Evolutionary conservation across 2,329 filamentous ascomycete genomes (phyloP), one percentile per base, ranked within the genome.

Genomic region (Trichoderma harzianum): DNA sequence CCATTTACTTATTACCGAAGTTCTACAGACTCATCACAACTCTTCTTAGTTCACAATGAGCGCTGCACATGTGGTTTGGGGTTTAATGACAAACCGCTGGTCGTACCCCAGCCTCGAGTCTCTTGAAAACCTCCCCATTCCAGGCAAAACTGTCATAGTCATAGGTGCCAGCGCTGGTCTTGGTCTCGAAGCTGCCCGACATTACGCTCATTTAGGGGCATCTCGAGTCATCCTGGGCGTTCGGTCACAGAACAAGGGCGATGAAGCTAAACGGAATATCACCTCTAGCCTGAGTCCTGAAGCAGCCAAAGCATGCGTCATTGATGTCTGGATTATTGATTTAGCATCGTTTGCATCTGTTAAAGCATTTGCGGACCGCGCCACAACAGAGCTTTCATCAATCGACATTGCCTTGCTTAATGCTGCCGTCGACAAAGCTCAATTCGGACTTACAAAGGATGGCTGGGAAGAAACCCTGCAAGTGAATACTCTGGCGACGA

Each of bases 401-500:
- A 60, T 72, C 18, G 77, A 81, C 58, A 74, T 76, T 66, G 75
- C 77, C 10, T 57, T 79, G 12, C 72, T 80, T n/a, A 79, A 79
- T 72, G 78, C 78, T 24, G 78, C 78, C 8, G 58, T 76, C 10
- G 62, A 76, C n/a, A 73, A 72, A 10, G 72, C 69, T 1, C 64
- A 55, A 1, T 78, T 75, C 18, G 68, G 43, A 47, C 26, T 73
- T 11, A 73, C 75, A 2, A 32, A 72, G 2, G 83, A 85, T 36
- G 86, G 84, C 7, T 88, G 83, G 80, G 86, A 88, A 72, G 80
- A 84, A 68, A 85, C 83, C 2, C 74, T 91, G 12, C 88, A 90
- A 76, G 85, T 89, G 74, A 90, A 90, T 75, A 82, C 85, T 1
- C 78, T 91, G 2, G 88, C 87, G 3, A 90, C 87, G 1, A 82